phyloP scores from a whole-genome alignment of 2,329 filamentous ascomycete species.

The Tolypocladium endophyticum region DNA sequence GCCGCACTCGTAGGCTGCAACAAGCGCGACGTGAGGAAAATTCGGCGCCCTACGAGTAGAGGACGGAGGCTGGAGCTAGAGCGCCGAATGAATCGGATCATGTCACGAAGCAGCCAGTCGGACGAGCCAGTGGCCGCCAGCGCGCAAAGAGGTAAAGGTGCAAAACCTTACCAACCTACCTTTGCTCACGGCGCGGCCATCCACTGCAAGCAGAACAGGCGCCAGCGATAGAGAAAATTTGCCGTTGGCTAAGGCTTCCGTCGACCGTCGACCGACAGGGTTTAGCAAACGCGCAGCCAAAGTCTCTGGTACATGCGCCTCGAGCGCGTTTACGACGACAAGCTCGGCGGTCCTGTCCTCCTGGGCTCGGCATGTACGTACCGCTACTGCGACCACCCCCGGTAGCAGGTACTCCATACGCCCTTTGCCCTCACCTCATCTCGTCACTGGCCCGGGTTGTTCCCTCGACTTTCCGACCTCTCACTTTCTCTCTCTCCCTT shows the following conservation, averaged over 20 bases:
- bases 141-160: background rate
- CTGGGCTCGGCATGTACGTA: background rate
- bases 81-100: slow-evolving; percentile 6
- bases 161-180: background rate
- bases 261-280: background rate
- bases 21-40: background rate
- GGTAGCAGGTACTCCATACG: background rate
- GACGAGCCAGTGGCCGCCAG: background rate
- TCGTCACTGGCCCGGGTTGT: slow-evolving; percentile 6
- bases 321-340: slow-evolving; percentile 10
- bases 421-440: slow-evolving; percentile 3
- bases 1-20: slow-evolving; percentile 7
- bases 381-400: background rate
- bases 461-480: slow-evolving; percentile 10
- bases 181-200: background rate
- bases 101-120: background rate
- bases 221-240: background rate
- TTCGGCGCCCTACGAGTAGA: background rate
- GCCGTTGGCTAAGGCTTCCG: background rate
- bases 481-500: slow-evolving; percentile 11
- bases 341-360: slow-evolving; percentile 2
- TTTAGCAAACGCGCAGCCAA: slow-evolving; percentile 8
- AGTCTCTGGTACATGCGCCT: slow-evolving; percentile 12
- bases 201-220: background rate
- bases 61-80: background rate